Evolutionary conservation across 2,329 filamentous ascomycete species (phyloP).

Genomic region (Colletotrichum sansevieriae): DNA sequence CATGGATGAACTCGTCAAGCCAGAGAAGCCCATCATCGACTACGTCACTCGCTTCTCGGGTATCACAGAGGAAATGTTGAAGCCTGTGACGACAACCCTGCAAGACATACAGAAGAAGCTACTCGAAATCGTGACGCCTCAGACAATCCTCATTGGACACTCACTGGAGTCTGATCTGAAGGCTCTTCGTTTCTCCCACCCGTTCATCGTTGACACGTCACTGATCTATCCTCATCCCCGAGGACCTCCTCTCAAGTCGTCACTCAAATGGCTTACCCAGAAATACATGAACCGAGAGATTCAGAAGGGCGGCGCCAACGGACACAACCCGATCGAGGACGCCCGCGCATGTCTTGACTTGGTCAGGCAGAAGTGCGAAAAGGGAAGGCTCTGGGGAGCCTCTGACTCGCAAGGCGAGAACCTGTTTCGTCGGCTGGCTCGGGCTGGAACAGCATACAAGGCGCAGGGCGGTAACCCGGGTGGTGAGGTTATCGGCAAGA

Average conservation of each 20-base stretch:
- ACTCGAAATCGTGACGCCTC: constrained; percentile 77
- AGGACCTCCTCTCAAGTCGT: constrained; percentile 89
- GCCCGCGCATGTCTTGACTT: constrained; percentile 92
- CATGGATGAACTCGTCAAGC: constrained; percentile 93
- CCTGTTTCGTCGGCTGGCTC: constrained; percentile 85
- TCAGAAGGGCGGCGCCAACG: constrained; percentile 79
- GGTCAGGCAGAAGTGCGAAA: constrained; percentile 95
- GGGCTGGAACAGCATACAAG: constrained; percentile 73
- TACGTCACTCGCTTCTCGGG: constrained; percentile 94
- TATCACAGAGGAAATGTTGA: constrained; percentile 88
- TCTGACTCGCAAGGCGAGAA: constrained; percentile 85
- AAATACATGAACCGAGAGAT: constrained; percentile 91
- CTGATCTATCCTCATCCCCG: constrained; percentile 91
- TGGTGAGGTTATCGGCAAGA: constrained; percentile 69
- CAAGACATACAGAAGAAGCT: constrained; percentile 85
- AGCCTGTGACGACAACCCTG: constrained; percentile 85
- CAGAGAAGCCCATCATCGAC: constrained; percentile 86
- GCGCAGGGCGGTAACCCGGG: constrained; percentile 69
- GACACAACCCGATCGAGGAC: constrained; percentile 95
- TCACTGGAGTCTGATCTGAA: constrained; percentile 87
- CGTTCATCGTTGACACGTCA: constrained; percentile 92
- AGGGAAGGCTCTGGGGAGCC: constrained; percentile 87
- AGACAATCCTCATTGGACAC: constrained; percentile 82
- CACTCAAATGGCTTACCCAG: constrained; percentile 88
- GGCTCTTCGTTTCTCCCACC: constrained; percentile 87